Evolutionary conservation across 2,329 filamentous ascomycete genomes (phyloP), one percentile per base, ranked within the genome.

Genomic region (Botrytis sinoallii): DNA sequence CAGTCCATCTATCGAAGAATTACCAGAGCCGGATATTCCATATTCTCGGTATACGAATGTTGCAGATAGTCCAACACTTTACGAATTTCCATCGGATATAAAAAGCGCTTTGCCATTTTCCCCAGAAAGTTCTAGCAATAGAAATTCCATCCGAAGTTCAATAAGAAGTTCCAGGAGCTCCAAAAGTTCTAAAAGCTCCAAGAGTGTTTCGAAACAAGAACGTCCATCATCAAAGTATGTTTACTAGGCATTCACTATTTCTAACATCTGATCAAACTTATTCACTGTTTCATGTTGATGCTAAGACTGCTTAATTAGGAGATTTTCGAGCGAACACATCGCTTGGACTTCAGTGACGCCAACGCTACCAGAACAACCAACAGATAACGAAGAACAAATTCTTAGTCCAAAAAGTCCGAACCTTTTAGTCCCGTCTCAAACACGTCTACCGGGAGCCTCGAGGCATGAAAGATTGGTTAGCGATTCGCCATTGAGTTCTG

Each of bases 1-100:
- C 48, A 74, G 79, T 77, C 81, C 82, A 55, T 82, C 78, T 67
- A 80, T 83, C 70, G 83, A 72, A 57, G 71, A 85, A 74, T 82
- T 87, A 35, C 83, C 84, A 60, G 84, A 84, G 75, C 83, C 84
- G 52, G 84, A 84, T 75, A 86, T 87, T n/a, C 82, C 88, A 68
- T 88, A 88, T 79, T 84, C 84, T n/a, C 84, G 88, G 75, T 85
- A 86, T 46, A 86, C 82, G 77, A 87, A 88, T 22, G 80, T 89
- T 72, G 71, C 38, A 6, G 88, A 90, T 80, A 90, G 88, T 79
- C 88, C 88, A 75, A 90, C 88, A 46, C 82, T 90, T 67, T 90
- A 90, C 85, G 87, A 89, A 78, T 89, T 88, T 78, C 85, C 86
- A 70, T 75, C 77, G 7, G 76, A 59, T 55, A 25, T 59, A 57